Evolutionary conservation across 441 rosid species (phyloP).

Genomic region (Sinapis alba): DNA sequence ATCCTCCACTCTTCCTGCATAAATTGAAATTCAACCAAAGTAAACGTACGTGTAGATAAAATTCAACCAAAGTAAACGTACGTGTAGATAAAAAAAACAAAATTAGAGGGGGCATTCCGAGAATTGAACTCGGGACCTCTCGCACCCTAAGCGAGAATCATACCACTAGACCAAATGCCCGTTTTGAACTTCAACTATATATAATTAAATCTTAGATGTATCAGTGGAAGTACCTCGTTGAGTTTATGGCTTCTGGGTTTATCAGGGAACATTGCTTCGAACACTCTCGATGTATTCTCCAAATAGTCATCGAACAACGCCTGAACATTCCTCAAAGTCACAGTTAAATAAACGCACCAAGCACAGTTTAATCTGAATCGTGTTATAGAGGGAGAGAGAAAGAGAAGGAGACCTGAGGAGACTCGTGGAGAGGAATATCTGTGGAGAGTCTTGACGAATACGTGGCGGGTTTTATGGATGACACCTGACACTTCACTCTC

Average conservation of each 20-base stretch:
- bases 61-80: too few relatives aligned
- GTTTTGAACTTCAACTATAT: conserved; percentile 27
- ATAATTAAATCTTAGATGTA: conserved; percentile 44
- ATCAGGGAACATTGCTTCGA: conserved; percentile 90
- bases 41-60: background rate
- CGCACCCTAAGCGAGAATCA: conserved; percentile 88
- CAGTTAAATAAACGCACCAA: background rate
- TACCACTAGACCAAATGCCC: conserved; percentile 86
- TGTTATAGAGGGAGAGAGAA: background rate
- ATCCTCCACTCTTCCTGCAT: conserved; percentile 86
- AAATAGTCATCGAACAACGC: conserved; percentile 84
- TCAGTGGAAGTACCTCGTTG: conserved; percentile 52
- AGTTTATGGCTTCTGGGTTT: conserved; percentile 63
- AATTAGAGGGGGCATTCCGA: conserved; percentile 87
- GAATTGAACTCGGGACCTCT: conserved; percentile 89
- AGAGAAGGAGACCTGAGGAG: conserved; percentile 64
- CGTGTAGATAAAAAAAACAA: too few relatives aligned
- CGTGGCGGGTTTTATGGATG: conserved; percentile 54
- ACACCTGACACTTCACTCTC: conserved; percentile 33
- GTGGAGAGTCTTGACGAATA: conserved; percentile 74
- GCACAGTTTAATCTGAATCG: background rate
- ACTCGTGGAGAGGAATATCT: conserved; percentile 75
- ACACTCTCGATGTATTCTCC: conserved; percentile 82
- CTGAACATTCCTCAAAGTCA: conserved; percentile 38
- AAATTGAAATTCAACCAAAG: background rate